Base-by-base conservation (phyloP, 306 rosid species). In the Lathyrus aphaca region DNA sequence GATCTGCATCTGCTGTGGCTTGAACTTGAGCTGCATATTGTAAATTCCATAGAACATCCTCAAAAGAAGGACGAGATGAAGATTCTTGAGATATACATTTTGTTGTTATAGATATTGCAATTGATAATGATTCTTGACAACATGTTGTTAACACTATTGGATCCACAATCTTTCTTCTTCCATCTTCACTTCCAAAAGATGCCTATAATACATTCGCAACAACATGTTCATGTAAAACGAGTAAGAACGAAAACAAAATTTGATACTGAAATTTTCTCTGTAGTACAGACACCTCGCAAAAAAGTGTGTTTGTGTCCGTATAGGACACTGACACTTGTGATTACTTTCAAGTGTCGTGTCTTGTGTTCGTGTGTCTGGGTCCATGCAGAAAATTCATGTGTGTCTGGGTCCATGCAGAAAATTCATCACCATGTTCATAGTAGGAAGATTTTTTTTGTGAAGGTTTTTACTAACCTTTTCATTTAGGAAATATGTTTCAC, bases 21-120 rank as follows among this genome's bases (percentile, higher is more conserved):
- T 92, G 95, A 39, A 92, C 90, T 89, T 92, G 97, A 84, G 96
- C 92, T 68, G 97, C 96, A 75, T 89, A 89, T 17, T 89, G 96
- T 32, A 92, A 78, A 69, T 89, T 87, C 96, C 97, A 92, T 35
- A 92, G 88, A 60, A 89, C 96, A 77, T 92, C 97, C 68, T 92
- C 97, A 18, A 92, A 91, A 8, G 95, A 92, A 55, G 97, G 97
- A 4, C 86, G 95, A 16, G 77, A 62, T 3, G 86, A 81, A n/a
- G 71, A 44, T 4, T 92, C 96, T 13, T 76, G 75, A 54, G 89
- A 63, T 78, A 87, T 86, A 85, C 97, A 89, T 87, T 87, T 92
- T 35, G 76, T 84, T 10, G 96, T 92, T 68, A 92, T 87, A 1
- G 96, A 87, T 53, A 86, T 78, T 66, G 77, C 92, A 58, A 88